Conservation (phyloP, 331 rosid species). For the Cydonia oblonga region DNA sequence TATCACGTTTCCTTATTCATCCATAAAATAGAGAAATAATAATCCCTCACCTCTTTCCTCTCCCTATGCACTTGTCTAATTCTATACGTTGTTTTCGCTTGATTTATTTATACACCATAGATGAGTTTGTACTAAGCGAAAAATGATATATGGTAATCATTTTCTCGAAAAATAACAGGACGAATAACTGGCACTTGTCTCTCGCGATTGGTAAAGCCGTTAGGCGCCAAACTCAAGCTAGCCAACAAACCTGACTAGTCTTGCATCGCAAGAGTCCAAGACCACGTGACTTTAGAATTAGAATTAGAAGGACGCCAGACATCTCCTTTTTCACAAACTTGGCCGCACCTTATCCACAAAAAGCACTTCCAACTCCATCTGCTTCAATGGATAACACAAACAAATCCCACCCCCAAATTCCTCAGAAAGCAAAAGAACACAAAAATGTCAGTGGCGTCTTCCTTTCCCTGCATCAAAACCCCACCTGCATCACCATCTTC, state of each 20-base stretch:
- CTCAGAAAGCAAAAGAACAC: neutral
- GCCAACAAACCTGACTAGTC: neutral
- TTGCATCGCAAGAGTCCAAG: neutral
- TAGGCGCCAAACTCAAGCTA: conserved; percentile 12
- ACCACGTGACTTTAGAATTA: neutral
- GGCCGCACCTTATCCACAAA: conserved; percentile 67
- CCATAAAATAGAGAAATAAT: too few relatives aligned
- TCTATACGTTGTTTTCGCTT: too few relatives aligned
- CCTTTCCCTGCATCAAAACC: conserved; percentile 59
- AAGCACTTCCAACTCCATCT: conserved; percentile 6
- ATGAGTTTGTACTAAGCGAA: too few relatives aligned
- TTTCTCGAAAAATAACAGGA: neutral
- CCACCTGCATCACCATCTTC: conserved; percentile 35
- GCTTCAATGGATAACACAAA: conserved; percentile 31
- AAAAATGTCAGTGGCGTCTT: conserved; percentile 71
- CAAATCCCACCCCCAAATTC: conserved; percentile 10
- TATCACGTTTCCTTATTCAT: too few relatives aligned
- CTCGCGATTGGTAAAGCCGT: neutral
- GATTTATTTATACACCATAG: too few relatives aligned
- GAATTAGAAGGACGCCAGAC: neutral
- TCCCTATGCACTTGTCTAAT: too few relatives aligned
- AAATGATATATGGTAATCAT: too few relatives aligned
- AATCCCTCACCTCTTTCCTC: too few relatives aligned
- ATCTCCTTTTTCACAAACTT: conserved; percentile 26
- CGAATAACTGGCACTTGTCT: neutral